Percentiles rank a stretch among this genome's conserved stretches.
phyloP scores from a whole-genome alignment of 106 monocot genomes.

The Phalaenopsis aphrodite region DNA sequence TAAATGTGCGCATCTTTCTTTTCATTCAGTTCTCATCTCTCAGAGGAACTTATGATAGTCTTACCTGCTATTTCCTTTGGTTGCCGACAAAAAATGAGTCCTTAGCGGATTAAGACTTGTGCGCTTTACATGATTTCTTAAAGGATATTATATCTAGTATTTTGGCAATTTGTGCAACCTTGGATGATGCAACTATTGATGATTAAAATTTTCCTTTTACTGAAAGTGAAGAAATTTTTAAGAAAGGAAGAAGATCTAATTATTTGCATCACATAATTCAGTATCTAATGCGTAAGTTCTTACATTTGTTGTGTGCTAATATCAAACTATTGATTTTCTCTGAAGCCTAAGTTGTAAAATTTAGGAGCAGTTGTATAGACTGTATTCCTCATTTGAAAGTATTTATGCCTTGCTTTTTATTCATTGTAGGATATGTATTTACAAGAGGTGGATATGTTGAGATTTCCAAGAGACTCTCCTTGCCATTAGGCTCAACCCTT shows the following conservation, averaged over 20 bases:
- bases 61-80: not conserved
- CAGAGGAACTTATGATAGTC: not conserved
- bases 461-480: conserved; percentile 80
- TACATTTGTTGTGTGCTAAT: not conserved
- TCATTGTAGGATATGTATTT: conserved; percentile 69
- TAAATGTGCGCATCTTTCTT: conserved; percentile 4
- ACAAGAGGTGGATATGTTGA: conserved; percentile 97
- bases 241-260: not conserved
- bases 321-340: not conserved
- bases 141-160: not conserved
- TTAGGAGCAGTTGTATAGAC: not conserved
- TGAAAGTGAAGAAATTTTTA: not conserved
- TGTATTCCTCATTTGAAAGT: not conserved
- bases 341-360: not conserved
- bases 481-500: conserved; percentile 88
- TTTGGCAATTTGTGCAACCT: conserved; percentile 1
- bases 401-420: conserved; percentile 8
- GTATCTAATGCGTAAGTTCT: not conserved
- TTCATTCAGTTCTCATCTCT: not conserved
- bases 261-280: not conserved
- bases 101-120: not conserved
- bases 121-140: not conserved
- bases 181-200: not conserved
- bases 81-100: not conserved
- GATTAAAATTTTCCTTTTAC: not conserved